phyloP scores from a whole-genome alignment of 169 alveolate species.

The Eimeria zaria region DNA sequence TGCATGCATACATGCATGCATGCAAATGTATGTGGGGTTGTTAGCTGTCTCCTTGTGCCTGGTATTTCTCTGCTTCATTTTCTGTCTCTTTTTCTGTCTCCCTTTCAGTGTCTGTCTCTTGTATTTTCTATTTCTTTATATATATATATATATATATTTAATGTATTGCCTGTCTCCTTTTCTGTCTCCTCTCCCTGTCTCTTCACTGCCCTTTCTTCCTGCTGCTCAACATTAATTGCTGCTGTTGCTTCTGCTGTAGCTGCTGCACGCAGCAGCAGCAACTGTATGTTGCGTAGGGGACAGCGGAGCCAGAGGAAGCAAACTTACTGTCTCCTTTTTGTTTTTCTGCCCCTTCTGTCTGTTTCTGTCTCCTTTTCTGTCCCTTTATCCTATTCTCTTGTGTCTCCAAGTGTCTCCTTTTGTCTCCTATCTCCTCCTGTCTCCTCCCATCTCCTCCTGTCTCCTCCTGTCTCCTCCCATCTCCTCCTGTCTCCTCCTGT shows the following conservation, averaged over 20 bases:
- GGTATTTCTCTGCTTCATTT: not conserved
- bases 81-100: not conserved
- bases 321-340: not conserved
- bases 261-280: not conserved
- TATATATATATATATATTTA: too few relatives aligned
- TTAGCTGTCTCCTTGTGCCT: not conserved
- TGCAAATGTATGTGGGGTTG: not conserved
- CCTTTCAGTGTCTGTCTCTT: not conserved
- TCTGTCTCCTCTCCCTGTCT: not conserved
- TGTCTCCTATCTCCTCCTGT: not conserved
- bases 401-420: not conserved
- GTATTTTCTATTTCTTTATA: too few relatives aligned
- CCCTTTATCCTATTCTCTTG: not conserved
- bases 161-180: not conserved
- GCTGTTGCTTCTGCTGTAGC: not conserved
- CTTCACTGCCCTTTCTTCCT: not conserved
- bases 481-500: not conserved
- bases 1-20: conserved; percentile 20
- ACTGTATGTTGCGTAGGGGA: not conserved
- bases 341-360: not conserved
- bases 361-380: not conserved
- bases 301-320: not conserved
- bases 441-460: not conserved
- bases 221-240: not conserved
- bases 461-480: not conserved